These are phyloP conservation scores for Candolleomyces eurysporus DNA, from an alignment of 768 basidiomycete genomes.

Conservation along the genomic window DNA sequence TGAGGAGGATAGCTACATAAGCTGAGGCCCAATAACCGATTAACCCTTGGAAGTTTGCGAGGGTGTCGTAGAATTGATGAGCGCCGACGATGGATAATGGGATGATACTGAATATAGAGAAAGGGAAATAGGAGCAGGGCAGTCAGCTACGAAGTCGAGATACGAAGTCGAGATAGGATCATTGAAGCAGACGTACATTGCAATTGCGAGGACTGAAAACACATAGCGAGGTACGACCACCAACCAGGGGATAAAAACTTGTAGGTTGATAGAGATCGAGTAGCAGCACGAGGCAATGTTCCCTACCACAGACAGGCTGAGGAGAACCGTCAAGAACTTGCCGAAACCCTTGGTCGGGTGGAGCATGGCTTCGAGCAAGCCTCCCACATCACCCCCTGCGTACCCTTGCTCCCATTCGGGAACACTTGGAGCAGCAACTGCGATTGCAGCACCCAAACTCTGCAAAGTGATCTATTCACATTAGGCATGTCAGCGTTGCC, in stretches of 20 bases:
- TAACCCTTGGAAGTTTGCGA: slow-evolving; percentile 74
- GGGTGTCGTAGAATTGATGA: slow-evolving; percentile 66
- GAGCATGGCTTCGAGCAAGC: slow-evolving; percentile 69
- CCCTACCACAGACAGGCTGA: slow-evolving; percentile 77
- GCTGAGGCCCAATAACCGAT: slow-evolving; percentile 66
- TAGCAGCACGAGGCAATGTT: slow-evolving; percentile 87
- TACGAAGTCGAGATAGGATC: too few species aligned
- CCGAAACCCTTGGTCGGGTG: slow-evolving; percentile 70
- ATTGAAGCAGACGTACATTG: slow-evolving; percentile 52
- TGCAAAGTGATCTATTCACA: slow-evolving; percentile 38
- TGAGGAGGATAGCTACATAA: slow-evolving; percentile 58
- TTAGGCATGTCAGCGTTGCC: background rate
- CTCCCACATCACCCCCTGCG: slow-evolving; percentile 59
- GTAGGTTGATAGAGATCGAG: slow-evolving; percentile 71
- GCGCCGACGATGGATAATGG: slow-evolving; percentile 74
- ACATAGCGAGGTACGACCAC: slow-evolving; percentile 69
- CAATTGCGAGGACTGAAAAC: slow-evolving; percentile 69
- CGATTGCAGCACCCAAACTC: slow-evolving; percentile 63
- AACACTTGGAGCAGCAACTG: slow-evolving; percentile 50
- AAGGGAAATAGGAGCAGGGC: background rate
- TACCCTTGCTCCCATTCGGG: slow-evolving; percentile 64
- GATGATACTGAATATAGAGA: background rate
- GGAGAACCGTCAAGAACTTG: slow-evolving; percentile 75
- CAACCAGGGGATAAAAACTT: slow-evolving; percentile 61
- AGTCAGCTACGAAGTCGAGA: too few species aligned